Base-by-base conservation (phyloP, 108 stramenopile genomes). In the Cylindrotheca fusiformis region DNA sequence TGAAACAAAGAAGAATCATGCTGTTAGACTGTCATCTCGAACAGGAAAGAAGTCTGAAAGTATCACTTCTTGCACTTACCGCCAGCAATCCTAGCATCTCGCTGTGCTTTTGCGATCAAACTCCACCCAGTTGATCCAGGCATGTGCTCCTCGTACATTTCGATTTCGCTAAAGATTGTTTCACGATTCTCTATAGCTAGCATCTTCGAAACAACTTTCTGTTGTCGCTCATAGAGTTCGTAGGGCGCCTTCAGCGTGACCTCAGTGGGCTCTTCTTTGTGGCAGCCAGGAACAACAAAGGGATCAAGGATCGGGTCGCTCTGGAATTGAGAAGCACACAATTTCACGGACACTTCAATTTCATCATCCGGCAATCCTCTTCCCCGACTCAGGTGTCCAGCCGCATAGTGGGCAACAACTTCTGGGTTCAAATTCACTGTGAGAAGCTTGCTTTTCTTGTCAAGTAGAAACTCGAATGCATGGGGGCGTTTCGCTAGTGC, bases 171-270 rank as follows among this genome's bases (percentile, higher is more conserved):
- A 55, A 87, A 91, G 0, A 51, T 20, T 21, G 71, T 64, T 17
- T 72, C 50, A 17, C 82, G 76, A 20, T 56, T 55, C 60, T 91
- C 89, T 8, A 91, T 80, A 0, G 48, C 22, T 14, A 79, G 17
- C 86, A 91, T 85, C 57, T 79, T 78, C 20, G 82, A 83, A 5
- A 91, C 50, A 36, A 62, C 89, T 60, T 84, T 85, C 57, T 75
- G 62, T 58, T 91, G 89, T 28, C 89, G 63, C 14, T 79, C 62
- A 44, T 91, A 91, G 14, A 90, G 68, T 19, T 45, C 32, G 59
- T 67, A 63, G 0, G 63, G 52, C 1, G 32, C 33, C 48, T 76
- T 74, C 17, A 87, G 61, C 4, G n/a, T 21, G 2, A 86, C 82
- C 26, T 8, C 8, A 0, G 84, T 83, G 14, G 62, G 48, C 14